Percentiles rank a stretch among this genome's conserved stretches.
Conservation (phyloP, 139 green algal species). For the Bryopsis sp. region DNA sequence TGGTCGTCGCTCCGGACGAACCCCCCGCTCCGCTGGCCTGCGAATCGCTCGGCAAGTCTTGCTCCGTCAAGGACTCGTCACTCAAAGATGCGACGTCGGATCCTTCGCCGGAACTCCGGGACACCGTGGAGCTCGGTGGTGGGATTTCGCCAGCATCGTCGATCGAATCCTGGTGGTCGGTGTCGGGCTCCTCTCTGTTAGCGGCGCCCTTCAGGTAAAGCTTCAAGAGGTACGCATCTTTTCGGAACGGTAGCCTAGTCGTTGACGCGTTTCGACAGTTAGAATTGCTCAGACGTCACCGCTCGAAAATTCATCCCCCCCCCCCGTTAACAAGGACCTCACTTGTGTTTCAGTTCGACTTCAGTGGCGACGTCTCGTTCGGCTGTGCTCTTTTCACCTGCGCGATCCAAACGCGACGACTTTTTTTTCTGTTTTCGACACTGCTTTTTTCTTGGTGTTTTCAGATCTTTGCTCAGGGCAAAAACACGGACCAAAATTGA, state of each 20-base stretch:
- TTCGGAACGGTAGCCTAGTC: constrained; percentile 12
- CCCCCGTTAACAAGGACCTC: no score
- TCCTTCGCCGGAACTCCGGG: neutral
- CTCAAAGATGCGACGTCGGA: constrained; percentile 4
- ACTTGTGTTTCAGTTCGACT: constrained; percentile 17
- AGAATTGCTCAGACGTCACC: no score
- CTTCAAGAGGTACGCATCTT: constrained; percentile 3
- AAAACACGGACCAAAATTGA: no score
- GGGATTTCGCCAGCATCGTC: neutral
- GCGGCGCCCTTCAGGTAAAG: neutral
- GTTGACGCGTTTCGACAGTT: no score
- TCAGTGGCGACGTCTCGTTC: neutral
- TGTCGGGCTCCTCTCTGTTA: neutral
- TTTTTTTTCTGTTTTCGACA: no score
- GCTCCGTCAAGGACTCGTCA: no score
- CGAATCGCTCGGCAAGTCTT: no score
- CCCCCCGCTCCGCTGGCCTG: no score
- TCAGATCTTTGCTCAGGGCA: no score
- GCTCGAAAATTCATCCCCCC: no score
- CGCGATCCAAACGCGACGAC: no score
- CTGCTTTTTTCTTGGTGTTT: no score
- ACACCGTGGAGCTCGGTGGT: neutral
- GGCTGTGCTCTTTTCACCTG: neutral
- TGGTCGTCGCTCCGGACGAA: constrained; percentile 5
- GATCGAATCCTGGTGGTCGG: neutral